phyloP scores from a whole-genome alignment of 2,329 filamentous ascomycete species.

The Fusarium gaditjirri region DNA sequence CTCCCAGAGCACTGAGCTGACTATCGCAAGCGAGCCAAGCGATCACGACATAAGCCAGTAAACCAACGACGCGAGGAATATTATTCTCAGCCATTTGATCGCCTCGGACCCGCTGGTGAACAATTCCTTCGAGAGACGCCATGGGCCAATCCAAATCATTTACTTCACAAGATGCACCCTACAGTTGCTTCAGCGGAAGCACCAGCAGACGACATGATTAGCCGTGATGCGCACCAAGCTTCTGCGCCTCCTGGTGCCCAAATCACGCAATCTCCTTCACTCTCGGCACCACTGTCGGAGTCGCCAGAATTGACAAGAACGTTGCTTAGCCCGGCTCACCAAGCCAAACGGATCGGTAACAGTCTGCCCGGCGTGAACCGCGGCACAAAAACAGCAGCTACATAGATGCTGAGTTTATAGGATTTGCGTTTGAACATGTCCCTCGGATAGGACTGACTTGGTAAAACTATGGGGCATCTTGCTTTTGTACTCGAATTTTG shows the following conservation, averaged over 20 bases:
- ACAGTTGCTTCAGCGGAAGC: slow-evolving; percentile 38
- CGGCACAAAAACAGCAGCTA: slow-evolving; percentile 50
- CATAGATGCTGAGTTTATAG: slow-evolving; percentile 34
- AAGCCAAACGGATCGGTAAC: slow-evolving; percentile 49
- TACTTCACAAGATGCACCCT: slow-evolving; percentile 67
- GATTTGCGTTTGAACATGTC: slow-evolving; percentile 22
- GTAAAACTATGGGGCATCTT: slow-evolving; percentile 39
- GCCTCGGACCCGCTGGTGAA: slow-evolving; percentile 77
- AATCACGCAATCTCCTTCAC: slow-evolving; percentile 43
- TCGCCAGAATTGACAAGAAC: slow-evolving; percentile 59
- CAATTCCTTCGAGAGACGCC: slow-evolving; percentile 90
- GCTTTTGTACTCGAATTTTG: slow-evolving; percentile 48
- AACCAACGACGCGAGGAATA: slow-evolving; percentile 59
- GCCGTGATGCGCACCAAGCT: slow-evolving; percentile 39
- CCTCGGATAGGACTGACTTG: slow-evolving; percentile 33
- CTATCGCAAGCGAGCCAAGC: slow-evolving; percentile 48
- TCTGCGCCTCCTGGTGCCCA: slow-evolving; percentile 28
- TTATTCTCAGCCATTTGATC: slow-evolving; percentile 59
- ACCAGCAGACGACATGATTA: slow-evolving; percentile 13
- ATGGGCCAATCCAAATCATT: slow-evolving; percentile 91
- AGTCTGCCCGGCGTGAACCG: slow-evolving; percentile 46
- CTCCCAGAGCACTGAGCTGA: slow-evolving; percentile 39
- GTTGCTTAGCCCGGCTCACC: slow-evolving; percentile 47
- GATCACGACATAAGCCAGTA: slow-evolving; percentile 52
- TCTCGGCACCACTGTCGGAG: slow-evolving; percentile 48